Evolutionary conservation across 345 rosid genomes (phyloP).

Genomic region (Lumnitzera racemosa): DNA sequence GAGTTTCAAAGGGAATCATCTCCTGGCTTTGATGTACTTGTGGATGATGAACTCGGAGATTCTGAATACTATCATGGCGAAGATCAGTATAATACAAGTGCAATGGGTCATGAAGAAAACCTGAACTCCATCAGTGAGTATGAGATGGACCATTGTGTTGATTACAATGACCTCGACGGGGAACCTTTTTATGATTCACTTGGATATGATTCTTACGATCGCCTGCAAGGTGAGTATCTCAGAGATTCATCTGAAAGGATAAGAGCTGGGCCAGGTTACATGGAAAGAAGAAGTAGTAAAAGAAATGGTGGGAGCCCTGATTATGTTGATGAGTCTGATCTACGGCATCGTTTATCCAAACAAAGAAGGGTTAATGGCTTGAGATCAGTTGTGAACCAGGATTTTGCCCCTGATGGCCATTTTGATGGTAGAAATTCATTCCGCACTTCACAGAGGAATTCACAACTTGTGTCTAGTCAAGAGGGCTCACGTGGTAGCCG

Average conservation of each 20-base stretch:
- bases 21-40: constrained; percentile 97
- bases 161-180: constrained; percentile 39
- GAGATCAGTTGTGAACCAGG: constrained; percentile 59
- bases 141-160: constrained; percentile 34
- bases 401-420: constrained; percentile 34
- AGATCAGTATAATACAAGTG: constrained; percentile 49
- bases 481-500: constrained; percentile 55
- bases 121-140: constrained; percentile 45
- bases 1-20: constrained; percentile 77
- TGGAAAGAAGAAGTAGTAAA: constrained; percentile 39
- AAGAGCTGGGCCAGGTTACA: constrained; percentile 25
- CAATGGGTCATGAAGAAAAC: constrained; percentile 49
- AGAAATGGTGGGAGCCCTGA: constrained; percentile 39
- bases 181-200: constrained; percentile 36
- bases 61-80: constrained; percentile 64
- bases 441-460: constrained; percentile 39
- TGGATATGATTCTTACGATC: constrained; percentile 45
- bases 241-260: constrained; percentile 46
- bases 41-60: constrained; percentile 67
- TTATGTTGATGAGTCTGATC: constrained; percentile 42
- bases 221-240: constrained; percentile 37
- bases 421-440: constrained; percentile 33
- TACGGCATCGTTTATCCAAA: constrained; percentile 64
- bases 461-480: constrained; percentile 18
- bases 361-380: constrained; percentile 53